These are phyloP conservation scores for Pseudocohnilembus persalinus DNA, from an alignment of 169 alveolate genomes.

Conservation along the genomic window DNA sequence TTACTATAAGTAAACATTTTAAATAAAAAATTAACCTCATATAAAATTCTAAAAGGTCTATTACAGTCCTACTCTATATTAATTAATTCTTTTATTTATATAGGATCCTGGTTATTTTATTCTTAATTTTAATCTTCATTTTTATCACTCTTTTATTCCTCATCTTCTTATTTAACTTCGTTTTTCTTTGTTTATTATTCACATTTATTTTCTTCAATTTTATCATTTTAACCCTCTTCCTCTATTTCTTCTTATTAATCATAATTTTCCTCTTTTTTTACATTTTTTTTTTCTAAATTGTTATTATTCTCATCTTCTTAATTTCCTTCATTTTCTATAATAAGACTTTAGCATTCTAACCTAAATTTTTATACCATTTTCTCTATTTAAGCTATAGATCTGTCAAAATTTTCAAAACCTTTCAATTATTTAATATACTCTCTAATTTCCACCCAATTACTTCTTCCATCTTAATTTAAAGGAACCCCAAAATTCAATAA, in stretches of 20 bases:
- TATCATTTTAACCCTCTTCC: too few relatives aligned
- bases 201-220: conserved; percentile 30
- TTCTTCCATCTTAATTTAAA: conserved; percentile 76
- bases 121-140: background rate
- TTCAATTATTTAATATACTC: conserved; percentile 35
- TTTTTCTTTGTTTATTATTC: conserved; percentile 48
- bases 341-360: conserved; percentile 54
- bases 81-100: background rate
- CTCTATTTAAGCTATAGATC: conserved; percentile 51
- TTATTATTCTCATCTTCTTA: conserved; percentile 39
- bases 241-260: too few relatives aligned
- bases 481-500: conserved; percentile 83
- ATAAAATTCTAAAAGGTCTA: background rate
- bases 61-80: background rate
- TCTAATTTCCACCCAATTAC: conserved; percentile 69
- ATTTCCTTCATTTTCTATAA: conserved; percentile 44
- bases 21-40: background rate
- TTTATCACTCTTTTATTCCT: background rate
- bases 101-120: background rate
- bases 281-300: conserved; percentile 26
- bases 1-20: too few relatives aligned
- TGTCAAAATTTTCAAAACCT: conserved; percentile 42
- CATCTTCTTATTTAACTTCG: conserved; percentile 65
- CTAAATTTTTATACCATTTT: conserved; percentile 54
- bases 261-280: conserved; percentile 10